Base-by-base conservation (phyloP, 2,329 filamentous ascomycete genomes). In the Thelonectria blattea region DNA sequence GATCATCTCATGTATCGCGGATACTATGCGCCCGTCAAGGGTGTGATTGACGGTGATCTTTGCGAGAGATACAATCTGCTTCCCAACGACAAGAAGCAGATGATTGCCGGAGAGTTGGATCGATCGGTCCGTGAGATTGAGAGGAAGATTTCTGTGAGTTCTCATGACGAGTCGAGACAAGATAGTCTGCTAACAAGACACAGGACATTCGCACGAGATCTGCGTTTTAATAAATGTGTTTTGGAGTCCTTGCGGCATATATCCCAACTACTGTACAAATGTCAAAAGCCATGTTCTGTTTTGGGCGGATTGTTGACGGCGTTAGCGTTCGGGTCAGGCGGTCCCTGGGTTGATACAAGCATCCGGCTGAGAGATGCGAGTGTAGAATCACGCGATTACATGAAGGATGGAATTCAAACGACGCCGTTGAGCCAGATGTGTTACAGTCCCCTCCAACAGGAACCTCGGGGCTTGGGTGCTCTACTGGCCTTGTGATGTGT, bases 21-120 rank as follows among this genome's bases (percentile, higher is more conserved):
- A 65, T 99, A 98, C 78, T 99, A 98, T 75, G 92, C 92, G 7
- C 96, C 95, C 0, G 92, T 96, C 43, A 99, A 99, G 83, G 93
- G 93, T 9, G 88, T 96, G 27, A 97, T 99, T 70, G 95, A 99
- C 76, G 95, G 95, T 27, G 95, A 99, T 78, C 81, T 99, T 42
- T 97, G 95, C 71, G 95, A 99, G 81, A 86, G 93, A 68, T 99
- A 92, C 77, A 87, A 92, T 60, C 79, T 95, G 61, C 81, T 99
- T 62, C 85, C 90, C 24, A 90, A 89, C 68, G 94, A 97, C 71
- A 93, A 92, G 81, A 97, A 97, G 83, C 88, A 92, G 77, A 93
- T 93, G 86, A 96, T 99, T 80, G 94, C 94, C 2, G 93, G 86
- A 52, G 94, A 98, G 77, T 78, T 98, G 68, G 95, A 98, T 77